Evolutionary conservation across 768 basidiomycete species (phyloP).

Genomic region (Vararia minispora): DNA sequence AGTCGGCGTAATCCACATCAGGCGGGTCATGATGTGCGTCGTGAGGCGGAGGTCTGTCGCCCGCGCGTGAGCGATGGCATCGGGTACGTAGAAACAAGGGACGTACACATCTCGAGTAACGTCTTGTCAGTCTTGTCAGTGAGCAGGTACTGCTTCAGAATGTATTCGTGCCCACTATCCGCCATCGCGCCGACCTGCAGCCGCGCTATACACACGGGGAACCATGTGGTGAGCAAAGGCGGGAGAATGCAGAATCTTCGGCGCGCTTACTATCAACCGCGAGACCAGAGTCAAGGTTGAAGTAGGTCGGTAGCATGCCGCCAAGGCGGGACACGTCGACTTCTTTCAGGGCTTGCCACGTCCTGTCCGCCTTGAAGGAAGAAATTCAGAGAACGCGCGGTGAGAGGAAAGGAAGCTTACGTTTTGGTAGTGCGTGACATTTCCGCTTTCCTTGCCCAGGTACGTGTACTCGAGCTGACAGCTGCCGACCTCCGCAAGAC

Average conservation of each 20-base stretch:
- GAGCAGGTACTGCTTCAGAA: constrained; percentile 65
- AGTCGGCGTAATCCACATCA: constrained; percentile 55
- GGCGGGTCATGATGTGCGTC: constrained; percentile 45
- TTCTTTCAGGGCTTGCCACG: constrained; percentile 38
- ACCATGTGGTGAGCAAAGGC: background rate
- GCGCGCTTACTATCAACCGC: constrained; percentile 36
- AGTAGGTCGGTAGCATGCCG: constrained; percentile 49
- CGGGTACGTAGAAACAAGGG: background rate
- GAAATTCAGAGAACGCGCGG: background rate
- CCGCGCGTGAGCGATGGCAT: background rate
- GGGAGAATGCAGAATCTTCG: too few species aligned
- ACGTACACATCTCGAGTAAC: constrained; percentile 58
- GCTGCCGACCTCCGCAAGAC: constrained; percentile 66
- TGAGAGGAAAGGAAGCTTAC: constrained; percentile 23
- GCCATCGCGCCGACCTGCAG: constrained; percentile 55
- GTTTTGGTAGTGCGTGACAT: constrained; percentile 45
- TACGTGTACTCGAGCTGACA: constrained; percentile 85
- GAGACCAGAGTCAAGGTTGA: constrained; percentile 35
- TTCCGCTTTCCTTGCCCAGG: constrained; percentile 71
- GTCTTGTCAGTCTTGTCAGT: constrained; percentile 51
- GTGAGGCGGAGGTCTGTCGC: constrained; percentile 47
- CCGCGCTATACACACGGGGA: constrained; percentile 19
- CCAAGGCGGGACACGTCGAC: constrained; percentile 29
- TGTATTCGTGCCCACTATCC: constrained; percentile 73
- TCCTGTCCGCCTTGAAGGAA: constrained; percentile 30